phyloP scores from a whole-genome alignment of 306 rosid species.

The Senna siamea region DNA sequence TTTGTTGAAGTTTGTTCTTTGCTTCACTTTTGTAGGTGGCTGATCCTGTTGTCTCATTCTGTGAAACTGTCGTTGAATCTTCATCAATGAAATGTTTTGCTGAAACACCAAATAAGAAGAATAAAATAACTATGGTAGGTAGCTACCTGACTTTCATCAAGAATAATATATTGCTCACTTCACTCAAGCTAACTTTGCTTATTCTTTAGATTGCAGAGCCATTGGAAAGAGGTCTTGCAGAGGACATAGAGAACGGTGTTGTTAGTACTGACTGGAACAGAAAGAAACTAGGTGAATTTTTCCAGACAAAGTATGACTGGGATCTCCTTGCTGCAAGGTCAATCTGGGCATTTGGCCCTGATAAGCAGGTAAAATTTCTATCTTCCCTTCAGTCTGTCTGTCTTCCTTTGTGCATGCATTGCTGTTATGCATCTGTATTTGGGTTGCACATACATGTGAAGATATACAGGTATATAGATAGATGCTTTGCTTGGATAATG shows the following conservation, averaged over 20 bases:
- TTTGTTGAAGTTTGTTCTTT: slow-evolving; percentile 39
- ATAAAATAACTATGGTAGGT: slow-evolving; percentile 95
- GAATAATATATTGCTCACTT: slow-evolving; percentile 11
- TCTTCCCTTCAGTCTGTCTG: neutral
- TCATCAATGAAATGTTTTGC: slow-evolving; percentile 99
- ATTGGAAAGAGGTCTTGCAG: slow-evolving; percentile 95
- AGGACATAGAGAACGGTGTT: slow-evolving; percentile 92
- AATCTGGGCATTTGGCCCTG: slow-evolving; percentile 99
- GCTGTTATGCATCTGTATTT: neutral
- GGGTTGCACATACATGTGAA: neutral
- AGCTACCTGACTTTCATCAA: slow-evolving; percentile 1
- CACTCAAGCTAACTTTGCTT: slow-evolving; percentile 7
- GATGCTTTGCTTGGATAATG: neutral
- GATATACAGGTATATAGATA: neutral
- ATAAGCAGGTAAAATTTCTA: slow-evolving; percentile 73
- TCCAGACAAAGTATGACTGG: slow-evolving; percentile 94
- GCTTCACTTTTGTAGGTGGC: slow-evolving; percentile 70
- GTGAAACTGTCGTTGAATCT: slow-evolving; percentile 97
- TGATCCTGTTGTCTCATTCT: slow-evolving; percentile 96
- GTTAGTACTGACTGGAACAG: slow-evolving; percentile 95
- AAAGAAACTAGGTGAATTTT: slow-evolving; percentile 91
- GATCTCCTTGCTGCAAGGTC: slow-evolving; percentile 98
- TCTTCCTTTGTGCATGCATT: neutral
- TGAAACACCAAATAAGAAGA: slow-evolving; percentile 97
- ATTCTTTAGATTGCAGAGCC: slow-evolving; percentile 89